Base-by-base conservation (phyloP, 495 filamentous ascomycete species). In the Oidiodendron maius region DNA sequence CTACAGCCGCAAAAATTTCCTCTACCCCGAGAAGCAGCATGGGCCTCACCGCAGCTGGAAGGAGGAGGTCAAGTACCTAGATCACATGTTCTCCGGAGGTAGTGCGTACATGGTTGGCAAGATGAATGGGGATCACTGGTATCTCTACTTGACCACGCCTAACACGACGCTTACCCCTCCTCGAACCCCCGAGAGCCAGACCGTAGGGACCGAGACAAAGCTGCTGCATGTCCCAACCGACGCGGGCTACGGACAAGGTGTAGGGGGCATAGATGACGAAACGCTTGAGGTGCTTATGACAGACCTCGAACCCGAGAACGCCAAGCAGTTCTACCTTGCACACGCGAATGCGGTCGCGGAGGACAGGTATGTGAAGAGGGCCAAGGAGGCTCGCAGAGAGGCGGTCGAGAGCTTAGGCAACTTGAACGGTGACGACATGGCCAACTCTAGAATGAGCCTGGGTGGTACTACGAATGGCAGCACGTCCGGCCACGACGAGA, bases 41-140 rank as follows among this genome's bases (percentile, higher is more conserved):
- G 90, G 91, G 26, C 94, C 94, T 40, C 94, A 99, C 64, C 84
- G 89, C 48, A 97, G 90, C 79, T 99, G 94, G 94, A 83, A 88
- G 55, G 82, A 96, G 57, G 94, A 99, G 62, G 94, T 99, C 54
- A 82, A 80, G 46, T 93, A 79, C 52, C 74, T 99, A 50, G 94
- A 99, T 69, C 79, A 81, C 58, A 84, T 87, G 59, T 97, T 97
- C 64, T 73, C 84, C 39, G 85, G 87, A 47, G 94, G 94, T 35
- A 97, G 91, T 65, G 94, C 94, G 24, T 99, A 99, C 69, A 94
- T 97, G 91, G 93, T 99, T 52, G 94, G 94, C 55, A 96, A 95
- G 67, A 96, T 97, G 90, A 99, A 99, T 60, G 91, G 93, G 51
- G 94, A 97, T 67, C 94, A 99, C 60, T 99, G 94, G 94, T 97